Evolutionary conservation across 768 basidiomycete genomes (phyloP).

Genomic region (Suillus paluster): DNA sequence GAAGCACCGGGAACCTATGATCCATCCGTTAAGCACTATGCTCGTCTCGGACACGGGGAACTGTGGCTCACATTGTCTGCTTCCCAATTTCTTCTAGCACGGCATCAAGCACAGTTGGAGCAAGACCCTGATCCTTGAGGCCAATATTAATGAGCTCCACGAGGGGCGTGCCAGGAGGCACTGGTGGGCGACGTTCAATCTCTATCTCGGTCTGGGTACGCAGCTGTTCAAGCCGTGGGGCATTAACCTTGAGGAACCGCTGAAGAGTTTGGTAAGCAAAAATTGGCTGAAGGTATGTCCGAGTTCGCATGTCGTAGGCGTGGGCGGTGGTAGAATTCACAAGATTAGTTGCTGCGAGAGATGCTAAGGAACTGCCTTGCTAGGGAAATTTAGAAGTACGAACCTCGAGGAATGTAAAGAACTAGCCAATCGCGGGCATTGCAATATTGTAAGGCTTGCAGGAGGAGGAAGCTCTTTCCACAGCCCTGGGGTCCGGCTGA

Average conservation of each 20-base stretch:
- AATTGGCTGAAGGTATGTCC: constrained; percentile 74
- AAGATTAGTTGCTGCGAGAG: constrained; percentile 51
- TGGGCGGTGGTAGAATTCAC: constrained; percentile 79
- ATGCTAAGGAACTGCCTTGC: neutral
- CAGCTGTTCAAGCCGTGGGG: constrained; percentile 45
- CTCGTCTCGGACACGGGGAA: neutral
- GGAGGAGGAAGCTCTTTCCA: constrained; percentile 80
- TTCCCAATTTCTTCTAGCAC: constrained; percentile 63
- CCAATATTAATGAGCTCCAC: constrained; percentile 62
- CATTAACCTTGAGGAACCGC: constrained; percentile 65
- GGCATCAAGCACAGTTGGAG: constrained; percentile 60
- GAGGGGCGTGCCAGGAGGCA: constrained; percentile 55
- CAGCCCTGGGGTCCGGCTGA: constrained; percentile 76
- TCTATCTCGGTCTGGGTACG: constrained; percentile 44
- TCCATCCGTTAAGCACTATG: constrained; percentile 5
- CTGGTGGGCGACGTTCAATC: constrained; percentile 49
- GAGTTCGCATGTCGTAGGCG: constrained; percentile 74
- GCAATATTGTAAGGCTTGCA: constrained; percentile 79
- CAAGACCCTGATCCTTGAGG: constrained; percentile 51
- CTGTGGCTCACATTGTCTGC: constrained; percentile 61
- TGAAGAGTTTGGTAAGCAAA: constrained; percentile 67
- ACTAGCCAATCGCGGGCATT: constrained; percentile 74
- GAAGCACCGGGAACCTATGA: constrained; percentile 71
- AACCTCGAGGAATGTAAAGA: constrained; percentile 83
- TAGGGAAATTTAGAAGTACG: constrained; percentile 17